Base-by-base conservation (phyloP, 306 rosid genomes). In the Gleditsia sinensis region DNA sequence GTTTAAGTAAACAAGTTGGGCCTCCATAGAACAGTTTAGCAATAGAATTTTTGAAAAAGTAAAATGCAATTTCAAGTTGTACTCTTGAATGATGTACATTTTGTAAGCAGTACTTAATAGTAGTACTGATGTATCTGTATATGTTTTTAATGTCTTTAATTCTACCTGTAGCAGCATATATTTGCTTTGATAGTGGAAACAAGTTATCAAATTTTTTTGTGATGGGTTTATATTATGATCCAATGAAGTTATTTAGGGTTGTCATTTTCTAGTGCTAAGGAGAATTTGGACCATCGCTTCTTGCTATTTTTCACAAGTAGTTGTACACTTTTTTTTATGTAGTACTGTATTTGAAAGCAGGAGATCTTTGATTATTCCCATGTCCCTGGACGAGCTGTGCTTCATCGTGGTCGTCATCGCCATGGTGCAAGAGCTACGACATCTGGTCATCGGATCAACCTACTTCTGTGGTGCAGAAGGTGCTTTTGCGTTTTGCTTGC, bases 401-500 rank as follows among this genome's bases (percentile, higher is more conserved):
- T 86, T 78, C 90, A 86, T 75, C 86, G 86, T n/a, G 90, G 90
- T 50, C 90, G 90, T 12, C 88, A 86, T 66, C 90, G 90, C 65
- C 90, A 83, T 86, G 90, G 90, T 75, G 86, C 90, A 40, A 83
- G 84, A 68, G 86, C 87, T 54, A 86, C 88, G 20, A 83, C 88
- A 48, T 83, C 82, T 30, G 90, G 90, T 56, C 80, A 86, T 62
- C 88, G 90, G 17, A 67, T 78, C 78, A 86, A 86, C 76, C 73
- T 86, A 32, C 86, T 86, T 56, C 58, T 86, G 28, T 86, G 90
- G 90, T 83, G 90, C 76, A 81, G 90, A 86, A 86, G 90, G 90
- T 86, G 71, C 68, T 67, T 56, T 42, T 53, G 30, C 23, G n/a
- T 25, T 25, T 68, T 74, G 40, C 25, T 61, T 56, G 59, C 20